A percentile compares a stretch with the other conserved stretches of the same genome.
phyloP scores from a whole-genome alignment of 768 basidiomycete genomes.

The Cyclocybe aegerita region DNA sequence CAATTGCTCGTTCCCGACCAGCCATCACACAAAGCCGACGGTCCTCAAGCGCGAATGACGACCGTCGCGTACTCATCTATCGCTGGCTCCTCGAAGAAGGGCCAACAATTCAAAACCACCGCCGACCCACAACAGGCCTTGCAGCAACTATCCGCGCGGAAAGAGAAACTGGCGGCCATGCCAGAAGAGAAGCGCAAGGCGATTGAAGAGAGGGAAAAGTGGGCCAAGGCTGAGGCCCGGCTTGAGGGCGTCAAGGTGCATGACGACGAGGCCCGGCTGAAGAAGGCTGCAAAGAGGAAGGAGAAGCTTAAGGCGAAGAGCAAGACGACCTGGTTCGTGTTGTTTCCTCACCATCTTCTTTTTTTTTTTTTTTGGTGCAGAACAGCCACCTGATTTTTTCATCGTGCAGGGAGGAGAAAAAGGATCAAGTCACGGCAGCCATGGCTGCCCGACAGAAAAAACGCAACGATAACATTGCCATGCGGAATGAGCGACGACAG shows the following conservation, averaged over 20 bases:
- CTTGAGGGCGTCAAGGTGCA: constrained; percentile 89
- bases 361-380: not conserved
- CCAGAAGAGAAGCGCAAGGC: constrained; percentile 83
- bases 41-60: constrained; percentile 43
- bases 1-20: constrained; percentile 72
- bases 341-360: constrained; percentile 1
- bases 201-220: constrained; percentile 80
- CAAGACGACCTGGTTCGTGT: constrained; percentile 79
- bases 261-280: constrained; percentile 81
- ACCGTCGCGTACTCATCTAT: constrained; percentile 71
- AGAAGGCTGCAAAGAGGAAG: constrained; percentile 91
- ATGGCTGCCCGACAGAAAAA: constrained; percentile 92
- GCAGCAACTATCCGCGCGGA: constrained; percentile 71
- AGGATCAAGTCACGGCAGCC: constrained; percentile 68
- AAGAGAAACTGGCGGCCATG: constrained; percentile 72
- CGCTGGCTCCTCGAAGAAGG: constrained; percentile 54
- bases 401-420: constrained; percentile 74
- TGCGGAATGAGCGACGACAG: constrained; percentile 73
- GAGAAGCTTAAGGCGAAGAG: constrained; percentile 88
- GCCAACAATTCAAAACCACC: constrained; percentile 59
- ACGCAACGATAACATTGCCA: constrained; percentile 85
- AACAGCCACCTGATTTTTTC: not conserved
- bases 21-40: constrained; percentile 25
- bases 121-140: constrained; percentile 88
- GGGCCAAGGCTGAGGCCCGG: constrained; percentile 87